Evolutionary conservation across 306 rosid species (phyloP).

Genomic region (Fragaria nilgerrensis): DNA sequence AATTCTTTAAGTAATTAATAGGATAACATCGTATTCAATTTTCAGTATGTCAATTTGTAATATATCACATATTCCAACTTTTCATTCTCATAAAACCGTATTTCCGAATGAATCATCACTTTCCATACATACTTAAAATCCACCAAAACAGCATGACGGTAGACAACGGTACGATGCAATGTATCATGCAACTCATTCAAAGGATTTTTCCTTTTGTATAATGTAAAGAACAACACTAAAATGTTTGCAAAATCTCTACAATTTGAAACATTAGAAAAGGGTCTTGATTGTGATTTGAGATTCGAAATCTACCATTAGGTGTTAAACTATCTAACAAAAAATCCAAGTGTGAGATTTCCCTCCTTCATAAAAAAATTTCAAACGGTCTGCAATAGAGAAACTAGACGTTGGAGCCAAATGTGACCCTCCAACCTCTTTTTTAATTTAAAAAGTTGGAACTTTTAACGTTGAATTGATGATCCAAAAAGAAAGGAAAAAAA

Average conservation of each 20-base stretch:
- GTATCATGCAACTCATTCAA: neutral
- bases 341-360: conserved; percentile 1
- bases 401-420: conserved; percentile 52
- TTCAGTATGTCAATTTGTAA: no score
- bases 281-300: neutral
- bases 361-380: neutral
- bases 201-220: neutral
- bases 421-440: conserved; percentile 24
- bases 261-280: neutral
- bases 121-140: neutral
- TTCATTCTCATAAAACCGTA: neutral
- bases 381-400: conserved; percentile 7
- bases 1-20: no score
- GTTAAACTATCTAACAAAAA: neutral
- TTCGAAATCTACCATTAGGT: neutral
- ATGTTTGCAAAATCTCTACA: conserved; percentile 7
- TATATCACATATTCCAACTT: no score
- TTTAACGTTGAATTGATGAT: neutral
- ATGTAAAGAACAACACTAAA: neutral
- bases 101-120: neutral
- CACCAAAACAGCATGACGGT: neutral
- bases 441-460: neutral
- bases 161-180: neutral
- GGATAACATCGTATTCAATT: no score
- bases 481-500: neutral